These are phyloP conservation scores for Colletotrichum nymphaeae DNA, from an alignment of 2,329 filamentous ascomycete species.

Conservation along the genomic window DNA sequence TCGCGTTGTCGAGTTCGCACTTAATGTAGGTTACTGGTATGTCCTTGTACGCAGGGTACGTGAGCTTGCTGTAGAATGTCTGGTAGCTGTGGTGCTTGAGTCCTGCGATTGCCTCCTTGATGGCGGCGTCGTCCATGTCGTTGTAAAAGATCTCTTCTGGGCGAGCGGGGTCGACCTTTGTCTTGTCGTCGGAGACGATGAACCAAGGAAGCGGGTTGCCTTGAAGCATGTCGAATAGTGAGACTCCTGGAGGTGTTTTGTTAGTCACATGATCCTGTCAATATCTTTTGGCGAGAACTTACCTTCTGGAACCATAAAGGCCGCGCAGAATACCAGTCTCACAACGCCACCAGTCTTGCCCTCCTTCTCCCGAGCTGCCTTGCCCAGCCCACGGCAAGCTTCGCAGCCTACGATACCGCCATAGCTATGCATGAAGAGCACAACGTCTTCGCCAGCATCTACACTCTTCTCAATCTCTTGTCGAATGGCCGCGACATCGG, in stretches of 20 bases:
- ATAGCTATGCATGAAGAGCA: conserved; percentile 53
- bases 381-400: conserved; percentile 44
- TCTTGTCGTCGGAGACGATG: neutral
- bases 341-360: conserved; percentile 48
- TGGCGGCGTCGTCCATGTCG: neutral
- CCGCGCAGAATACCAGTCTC: conserved; percentile 38
- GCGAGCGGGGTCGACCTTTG: neutral
- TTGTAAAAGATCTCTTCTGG: neutral
- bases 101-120: neutral
- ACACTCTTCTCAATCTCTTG: conserved; percentile 45
- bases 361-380: conserved; percentile 41
- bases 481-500: conserved; percentile 44
- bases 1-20: conserved; percentile 8
- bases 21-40: conserved; percentile 14
- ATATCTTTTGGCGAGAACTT: no score
- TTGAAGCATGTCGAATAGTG: neutral
- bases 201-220: neutral
- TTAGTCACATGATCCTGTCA: neutral
- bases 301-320: conserved; percentile 3
- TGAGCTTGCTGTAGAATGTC: conserved; percentile 12
- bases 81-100: neutral
- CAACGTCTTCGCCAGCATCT: conserved; percentile 48
- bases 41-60: conserved; percentile 10
- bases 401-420: conserved; percentile 48
- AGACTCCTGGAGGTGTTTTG: neutral